These are phyloP conservation scores for Malus hybrid DNA, from an alignment of 331 rosid species.

Conservation along the genomic window DNA sequence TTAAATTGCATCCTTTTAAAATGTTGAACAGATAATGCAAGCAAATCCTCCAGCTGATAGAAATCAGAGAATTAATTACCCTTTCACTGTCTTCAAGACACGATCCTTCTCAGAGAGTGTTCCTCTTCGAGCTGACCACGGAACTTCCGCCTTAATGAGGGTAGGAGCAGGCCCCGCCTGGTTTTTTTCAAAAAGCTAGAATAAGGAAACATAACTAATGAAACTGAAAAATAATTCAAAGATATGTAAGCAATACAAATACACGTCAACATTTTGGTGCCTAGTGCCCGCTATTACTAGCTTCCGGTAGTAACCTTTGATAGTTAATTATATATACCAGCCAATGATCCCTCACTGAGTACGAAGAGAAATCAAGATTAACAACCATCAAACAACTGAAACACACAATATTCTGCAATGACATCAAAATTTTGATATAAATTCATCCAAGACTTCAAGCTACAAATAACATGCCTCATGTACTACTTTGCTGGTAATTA, in stretches of 20 bases:
- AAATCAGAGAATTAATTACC: slow-evolving; percentile 34
- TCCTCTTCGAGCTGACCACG: slow-evolving; percentile 88
- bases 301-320: not conserved
- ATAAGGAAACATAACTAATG: slow-evolving; percentile 2
- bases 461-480: not conserved
- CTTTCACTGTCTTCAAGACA: slow-evolving; percentile 86
- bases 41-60: not conserved
- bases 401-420: not conserved
- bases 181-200: not conserved
- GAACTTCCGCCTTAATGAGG: slow-evolving; percentile 78
- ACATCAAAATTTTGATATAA: not conserved
- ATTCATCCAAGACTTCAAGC: no score
- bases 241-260: not conserved
- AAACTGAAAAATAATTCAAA: not conserved
- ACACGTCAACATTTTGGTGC: not conserved
- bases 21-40: not conserved
- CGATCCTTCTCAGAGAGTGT: slow-evolving; percentile 83
- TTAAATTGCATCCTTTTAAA: not conserved
- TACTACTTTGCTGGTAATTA: not conserved
- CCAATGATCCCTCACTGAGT: not conserved
- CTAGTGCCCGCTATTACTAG: not conserved
- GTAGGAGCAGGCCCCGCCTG: slow-evolving; percentile 75
- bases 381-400: not conserved
- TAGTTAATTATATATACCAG: not conserved
- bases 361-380: not conserved